Base-by-base conservation (phyloP, 768 basidiomycete genomes). In the Lyophyllum decastes region DNA sequence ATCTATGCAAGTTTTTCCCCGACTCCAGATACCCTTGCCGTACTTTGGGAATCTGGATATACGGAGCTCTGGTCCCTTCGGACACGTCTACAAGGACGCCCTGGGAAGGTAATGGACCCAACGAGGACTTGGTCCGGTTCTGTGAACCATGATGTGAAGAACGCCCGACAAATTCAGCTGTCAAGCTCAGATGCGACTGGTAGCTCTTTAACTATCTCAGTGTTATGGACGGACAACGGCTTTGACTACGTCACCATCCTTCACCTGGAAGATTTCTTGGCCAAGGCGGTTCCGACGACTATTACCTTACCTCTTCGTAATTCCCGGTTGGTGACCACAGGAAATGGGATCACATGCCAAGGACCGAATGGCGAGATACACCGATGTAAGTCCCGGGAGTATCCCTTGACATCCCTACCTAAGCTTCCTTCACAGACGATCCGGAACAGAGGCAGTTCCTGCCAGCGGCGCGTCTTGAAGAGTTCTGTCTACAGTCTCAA, bases 1-100 rank as follows among this genome's bases (percentile, higher is more conserved):
- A 68, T 87, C 9, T 87, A 95, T 68, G 73, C 84, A 4, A 75
- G 86, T 3, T 87, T 94, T 57, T 85, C 89, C 0, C 57, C 79
- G 1, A 64, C 70, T 19, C 70, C 73, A 17, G 91, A 95, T 59
- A 67, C 80, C 1, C 68, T 94, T 8, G 88, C 82, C 10, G 65
- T 86, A 2, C 76, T 96, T 0, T 91, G 88, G 85, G 85, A 88
- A 57, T 73, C 76, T n/a, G 92, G 91, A 0, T 72, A 74, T 26
- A 67, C 91, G 9, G 83, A 89, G 51, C 63, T 95, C 2, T 95
- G 89, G 85, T 75, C 83, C 35, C 75, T 94, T 43, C 75, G 80
- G 40, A 92, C 86, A 1, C 82, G 85, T 7, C 72, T 89, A 27
- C 77, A 78, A 10, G 81, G 82, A 11, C 85, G 85, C 5, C 77